Percentiles rank a stretch among this genome's conserved stretches.
Conservation (phyloP, 768 basidiomycete genomes). For the Tylopilus plumbeoviolaceoides region DNA sequence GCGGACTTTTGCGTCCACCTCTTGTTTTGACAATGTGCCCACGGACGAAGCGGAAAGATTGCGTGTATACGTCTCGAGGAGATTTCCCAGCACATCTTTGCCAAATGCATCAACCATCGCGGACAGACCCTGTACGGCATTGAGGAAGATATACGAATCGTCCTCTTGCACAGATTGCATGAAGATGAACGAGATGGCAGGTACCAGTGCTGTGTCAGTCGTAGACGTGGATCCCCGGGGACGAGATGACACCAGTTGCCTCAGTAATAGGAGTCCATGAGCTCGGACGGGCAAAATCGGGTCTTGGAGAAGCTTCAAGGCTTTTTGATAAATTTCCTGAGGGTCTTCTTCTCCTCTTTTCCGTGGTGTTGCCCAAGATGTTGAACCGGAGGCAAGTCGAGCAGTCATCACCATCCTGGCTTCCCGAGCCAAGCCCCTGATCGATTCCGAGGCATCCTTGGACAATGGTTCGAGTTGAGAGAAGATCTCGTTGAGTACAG, state of each 20-base stretch:
- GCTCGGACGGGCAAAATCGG: conserved; percentile 91
- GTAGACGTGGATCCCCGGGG: conserved; percentile 11
- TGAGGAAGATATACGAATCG: conserved; percentile 93
- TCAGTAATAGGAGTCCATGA: conserved; percentile 81
- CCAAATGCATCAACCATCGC: conserved; percentile 71
- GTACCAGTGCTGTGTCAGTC: conserved; percentile 63
- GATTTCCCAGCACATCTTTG: conserved; percentile 60
- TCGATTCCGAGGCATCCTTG: conserved; percentile 40
- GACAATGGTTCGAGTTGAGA: conserved; percentile 56
- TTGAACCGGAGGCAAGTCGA: conserved; percentile 61
- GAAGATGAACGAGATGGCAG: conserved; percentile 85
- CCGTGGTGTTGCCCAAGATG: conserved; percentile 20
- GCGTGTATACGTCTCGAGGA: conserved; percentile 66
- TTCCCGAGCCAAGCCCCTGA: conserved; percentile 65
- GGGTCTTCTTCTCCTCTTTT: conserved; percentile 28
- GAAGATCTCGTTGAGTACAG: conserved; percentile 70
- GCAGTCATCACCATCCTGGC: conserved; percentile 83
- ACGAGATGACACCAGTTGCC: conserved; percentile 59
- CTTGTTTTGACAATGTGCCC: conserved; percentile 45
- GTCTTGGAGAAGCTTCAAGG: conserved; percentile 84
- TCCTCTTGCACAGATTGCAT: conserved; percentile 82
- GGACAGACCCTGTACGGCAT: conserved; percentile 87
- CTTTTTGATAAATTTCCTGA: conserved; percentile 78
- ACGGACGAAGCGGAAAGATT: conserved; percentile 40
- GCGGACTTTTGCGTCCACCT: conserved; percentile 70